Evolutionary conservation across 164 flowering plant genomes (phyloP).

Genomic region (Echeveria elegans): DNA sequence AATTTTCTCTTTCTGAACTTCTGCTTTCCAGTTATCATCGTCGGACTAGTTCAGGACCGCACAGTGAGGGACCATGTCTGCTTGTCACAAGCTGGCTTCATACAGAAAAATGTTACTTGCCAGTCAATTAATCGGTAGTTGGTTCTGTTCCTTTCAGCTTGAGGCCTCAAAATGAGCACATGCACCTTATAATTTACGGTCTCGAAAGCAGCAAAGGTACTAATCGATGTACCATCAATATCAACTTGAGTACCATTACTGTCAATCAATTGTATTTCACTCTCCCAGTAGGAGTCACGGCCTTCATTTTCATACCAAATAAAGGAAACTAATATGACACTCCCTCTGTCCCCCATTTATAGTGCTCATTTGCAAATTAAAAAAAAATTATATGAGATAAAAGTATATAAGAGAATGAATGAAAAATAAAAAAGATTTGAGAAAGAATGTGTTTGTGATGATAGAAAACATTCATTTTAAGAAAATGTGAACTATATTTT

Average conservation of each 20-base stretch:
- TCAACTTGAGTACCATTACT: not conserved
- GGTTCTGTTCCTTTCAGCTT: not conserved
- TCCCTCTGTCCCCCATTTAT: no score
- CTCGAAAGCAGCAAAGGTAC: not conserved
- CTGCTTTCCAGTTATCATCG: not conserved
- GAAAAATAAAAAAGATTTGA: no score
- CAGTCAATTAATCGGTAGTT: not conserved
- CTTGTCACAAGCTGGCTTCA: not conserved
- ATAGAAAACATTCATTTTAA: no score
- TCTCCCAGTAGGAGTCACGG: not conserved
- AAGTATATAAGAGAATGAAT: no score
- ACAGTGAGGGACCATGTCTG: not conserved
- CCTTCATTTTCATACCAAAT: not conserved
- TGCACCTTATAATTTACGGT: not conserved
- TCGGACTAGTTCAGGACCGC: not conserved
- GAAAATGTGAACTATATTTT: no score
- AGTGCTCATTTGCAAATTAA: no score
- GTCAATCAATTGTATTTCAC: not conserved
- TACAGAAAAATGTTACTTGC: not conserved
- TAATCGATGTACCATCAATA: not conserved
- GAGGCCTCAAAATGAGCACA: conserved; percentile 4
- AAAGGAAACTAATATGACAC: not conserved
- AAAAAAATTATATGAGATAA: no score
- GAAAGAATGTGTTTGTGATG: no score
- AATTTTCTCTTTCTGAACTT: not conserved